Base-by-base conservation (phyloP, 2,329 filamentous ascomycete species). In the Ophiostoma ulmi region DNA sequence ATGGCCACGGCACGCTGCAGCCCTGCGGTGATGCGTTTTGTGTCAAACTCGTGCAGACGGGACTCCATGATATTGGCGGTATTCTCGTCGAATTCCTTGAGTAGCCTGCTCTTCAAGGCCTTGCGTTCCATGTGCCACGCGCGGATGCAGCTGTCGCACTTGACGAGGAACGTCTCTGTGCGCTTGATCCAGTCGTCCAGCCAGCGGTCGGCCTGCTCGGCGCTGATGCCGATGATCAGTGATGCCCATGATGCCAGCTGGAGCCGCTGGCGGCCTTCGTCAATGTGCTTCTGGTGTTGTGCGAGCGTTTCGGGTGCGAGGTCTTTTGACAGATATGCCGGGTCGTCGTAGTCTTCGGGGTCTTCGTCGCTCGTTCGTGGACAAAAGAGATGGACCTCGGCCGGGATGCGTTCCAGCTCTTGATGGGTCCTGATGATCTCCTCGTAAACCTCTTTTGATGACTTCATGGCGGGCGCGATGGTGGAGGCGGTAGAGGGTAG, bases 51-150 rank as follows among this genome's bases (percentile, higher is more conserved):
- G 63, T 80, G 76, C 70, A 83, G 80, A 8, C 78, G 79, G 69
- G 75, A 77, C 64, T 81, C 80, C 74, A 81, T 79, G n/a, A 80
- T 79, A 44, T 77, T 76, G 48, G 80, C 77, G 3, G 78, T 76
- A 35, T 80, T 80, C 2, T 78, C 75, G 65, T 81, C 80, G 58
- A 90, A 78, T n/a, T 76, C 75, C 84, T 89, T 86, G 75, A 86
- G 83, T 70, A 93, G 81, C 67, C 86, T 82, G 72, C 88, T 86
- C 41, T 91, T 80, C 73, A 91, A 86, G 70, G 82, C 80, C 72
- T 86, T 86, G 73, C 91, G 89, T 39, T 85, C 85, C 76, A 87
- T 88, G 78, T 94, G 91, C 85, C 91, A 94, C 75, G 89, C 89
- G 73, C 88, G 84, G 69, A 91, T 89, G 77, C 91, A 94, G 69